These are phyloP conservation scores for Aspergillus neotritici DNA, from an alignment of 2,329 filamentous ascomycete genomes.

Conservation along the genomic window DNA sequence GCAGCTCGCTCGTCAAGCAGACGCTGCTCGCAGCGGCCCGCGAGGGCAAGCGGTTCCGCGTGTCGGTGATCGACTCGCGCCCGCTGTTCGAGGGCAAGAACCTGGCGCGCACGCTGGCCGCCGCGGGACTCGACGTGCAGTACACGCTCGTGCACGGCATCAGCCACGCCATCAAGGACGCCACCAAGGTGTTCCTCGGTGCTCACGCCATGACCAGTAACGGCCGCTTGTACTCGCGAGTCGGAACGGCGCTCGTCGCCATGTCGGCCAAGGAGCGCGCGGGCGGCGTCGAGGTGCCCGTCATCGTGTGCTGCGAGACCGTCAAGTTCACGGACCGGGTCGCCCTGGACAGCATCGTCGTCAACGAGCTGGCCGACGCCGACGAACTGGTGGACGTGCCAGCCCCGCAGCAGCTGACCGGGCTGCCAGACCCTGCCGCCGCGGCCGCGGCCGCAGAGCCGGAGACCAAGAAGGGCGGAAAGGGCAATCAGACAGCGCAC, in stretches of 20 bases:
- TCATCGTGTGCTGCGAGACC: slow-evolving; percentile 87
- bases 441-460: slow-evolving; percentile 15
- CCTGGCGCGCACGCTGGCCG: slow-evolving; percentile 64
- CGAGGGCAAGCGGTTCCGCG: slow-evolving; percentile 69
- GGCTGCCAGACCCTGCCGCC: slow-evolving; percentile 23
- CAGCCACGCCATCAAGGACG: slow-evolving; percentile 64
- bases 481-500: slow-evolving; percentile 19
- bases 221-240: slow-evolving; percentile 78
- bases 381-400: slow-evolving; percentile 52
- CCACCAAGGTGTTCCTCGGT: slow-evolving; percentile 72
- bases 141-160: slow-evolving; percentile 79
- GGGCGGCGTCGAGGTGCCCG: slow-evolving; percentile 60
- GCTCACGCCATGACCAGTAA: slow-evolving; percentile 96
- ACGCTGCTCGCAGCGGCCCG: slow-evolving; percentile 67
- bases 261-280: slow-evolving; percentile 65
- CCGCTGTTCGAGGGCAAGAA: slow-evolving; percentile 65
- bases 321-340: slow-evolving; percentile 93
- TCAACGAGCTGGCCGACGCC: slow-evolving; percentile 83
- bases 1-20: slow-evolving; percentile 79
- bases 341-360: slow-evolving; percentile 83
- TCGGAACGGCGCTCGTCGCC: slow-evolving; percentile 81
- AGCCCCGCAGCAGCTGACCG: slow-evolving; percentile 29
- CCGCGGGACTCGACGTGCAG: slow-evolving; percentile 66
- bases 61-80: slow-evolving; percentile 75
- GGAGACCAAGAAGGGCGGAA: slow-evolving; percentile 27